Base-by-base conservation (phyloP, 1,139 yeast species). In the Debaryomyces sp. region DNA sequence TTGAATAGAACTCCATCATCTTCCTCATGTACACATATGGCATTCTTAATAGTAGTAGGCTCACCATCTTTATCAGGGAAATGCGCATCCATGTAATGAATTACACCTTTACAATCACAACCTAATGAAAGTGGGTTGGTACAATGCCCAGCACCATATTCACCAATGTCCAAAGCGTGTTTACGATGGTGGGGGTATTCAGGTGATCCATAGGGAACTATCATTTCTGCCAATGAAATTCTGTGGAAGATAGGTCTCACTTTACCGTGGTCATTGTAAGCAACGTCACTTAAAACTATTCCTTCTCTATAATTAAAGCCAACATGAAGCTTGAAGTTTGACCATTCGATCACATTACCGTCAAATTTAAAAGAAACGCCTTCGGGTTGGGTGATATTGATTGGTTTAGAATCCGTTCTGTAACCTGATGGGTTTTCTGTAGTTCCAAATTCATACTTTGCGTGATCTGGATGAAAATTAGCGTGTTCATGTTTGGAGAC, bases 261-360 rank as follows among this genome's bases (percentile, higher is more conserved):
- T 36, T 78, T 78, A 43, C 91, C 91, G 57, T 84, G 89, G 65
- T 86, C 94, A 59, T 86, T 84, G 74, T 82, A 87, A 32, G 81
- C 69, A 62, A 87, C 77, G 67, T 87, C 91, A 60, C 87, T 82
- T 55, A 87, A 77, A 34, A 87, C 94, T 64, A 87, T 84, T 55
- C 95, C 95, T 70, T 87, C 95, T 71, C 95, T 81, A 72, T 86
- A 85, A 74, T 87, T 87, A 80, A 87, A 87, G 35, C 95, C 94
- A 64, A 87, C 75, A 67, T 87, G 94, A 72, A 87, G 77, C 53
- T 78, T 77, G 74, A 82, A 87, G 70, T 87, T 87, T 52, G 87
- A 84, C 95, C 95, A 87, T 53, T 76, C 76, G 78, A 87, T 83
- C 44, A 82, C 77, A 61, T 85, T 78, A 44, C 90, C 91, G 45